These are phyloP conservation scores for Castanospermum australe DNA, from an alignment of 306 rosid genomes.

Conservation along the genomic window DNA sequence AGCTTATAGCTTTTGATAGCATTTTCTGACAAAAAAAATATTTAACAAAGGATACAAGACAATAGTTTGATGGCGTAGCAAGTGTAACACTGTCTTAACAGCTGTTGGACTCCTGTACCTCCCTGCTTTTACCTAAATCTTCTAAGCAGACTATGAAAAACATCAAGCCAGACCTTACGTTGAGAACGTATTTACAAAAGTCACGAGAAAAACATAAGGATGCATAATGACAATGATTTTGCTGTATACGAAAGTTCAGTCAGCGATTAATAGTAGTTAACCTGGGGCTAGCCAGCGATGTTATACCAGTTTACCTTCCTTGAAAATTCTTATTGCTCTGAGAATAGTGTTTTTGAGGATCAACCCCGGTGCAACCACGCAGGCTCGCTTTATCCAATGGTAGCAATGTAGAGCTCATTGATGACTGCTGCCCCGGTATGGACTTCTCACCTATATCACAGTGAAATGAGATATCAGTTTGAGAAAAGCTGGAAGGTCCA, in stretches of 20 bases:
- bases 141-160: conserved; percentile 14
- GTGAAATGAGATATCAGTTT: conserved; percentile 53
- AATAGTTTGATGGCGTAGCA: neutral
- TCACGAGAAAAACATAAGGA: conserved; percentile 27
- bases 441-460: conserved; percentile 55
- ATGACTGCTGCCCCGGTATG: conserved; percentile 42
- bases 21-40: neutral
- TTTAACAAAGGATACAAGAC: neutral
- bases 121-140: conserved; percentile 25
- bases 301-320: conserved; percentile 49
- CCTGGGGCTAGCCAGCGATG: conserved; percentile 17
- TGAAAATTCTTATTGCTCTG: conserved; percentile 50
- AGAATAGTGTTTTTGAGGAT: conserved; percentile 47
- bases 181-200: conserved; percentile 28
- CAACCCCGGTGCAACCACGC: conserved; percentile 47
- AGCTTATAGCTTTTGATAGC: neutral
- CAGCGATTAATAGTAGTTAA: conserved; percentile 1
- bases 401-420: conserved; percentile 43
- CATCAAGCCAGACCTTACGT: neutral
- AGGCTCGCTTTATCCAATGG: conserved; percentile 35
- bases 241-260: conserved; percentile 29
- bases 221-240: neutral
- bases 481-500: conserved; percentile 56
- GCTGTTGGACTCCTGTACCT: conserved; percentile 2
- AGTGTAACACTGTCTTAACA: conserved; percentile 11